Conservation (phyloP, 306 rosid genomes). For the Alnus rubra region DNA sequence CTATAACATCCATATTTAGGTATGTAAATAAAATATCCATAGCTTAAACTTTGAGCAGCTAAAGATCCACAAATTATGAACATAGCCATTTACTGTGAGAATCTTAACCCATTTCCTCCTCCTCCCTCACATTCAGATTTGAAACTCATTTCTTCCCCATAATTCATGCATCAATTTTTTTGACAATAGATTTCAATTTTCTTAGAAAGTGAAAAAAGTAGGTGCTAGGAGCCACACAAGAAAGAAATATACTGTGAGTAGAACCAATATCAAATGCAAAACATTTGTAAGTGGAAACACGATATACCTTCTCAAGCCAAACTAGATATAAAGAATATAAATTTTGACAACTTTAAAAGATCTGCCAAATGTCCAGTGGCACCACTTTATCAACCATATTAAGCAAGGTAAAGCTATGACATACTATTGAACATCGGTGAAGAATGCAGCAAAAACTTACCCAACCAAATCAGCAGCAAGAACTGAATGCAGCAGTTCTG, state of each 20-base stretch:
- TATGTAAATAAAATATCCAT: not conserved
- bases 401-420: not conserved
- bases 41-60: not conserved
- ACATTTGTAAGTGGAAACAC: not conserved
- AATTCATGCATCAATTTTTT: not conserved
- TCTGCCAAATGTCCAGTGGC: not conserved
- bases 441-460: conserved; percentile 39
- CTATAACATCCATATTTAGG: not conserved
- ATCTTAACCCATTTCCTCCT: not conserved
- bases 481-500: conserved; percentile 81
- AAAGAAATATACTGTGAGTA: not conserved
- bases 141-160: not conserved
- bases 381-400: not conserved
- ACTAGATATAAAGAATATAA: not conserved
- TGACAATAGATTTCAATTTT: not conserved
- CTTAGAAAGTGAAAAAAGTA: not conserved
- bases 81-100: not conserved
- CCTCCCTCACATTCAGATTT: not conserved
- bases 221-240: not conserved
- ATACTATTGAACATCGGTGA: conserved; percentile 9
- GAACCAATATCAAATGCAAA: not conserved
- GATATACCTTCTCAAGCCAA: not conserved
- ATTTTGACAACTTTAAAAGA: not conserved
- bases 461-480: conserved; percentile 95
- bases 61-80: not conserved